A percentile compares a stretch with the other conserved stretches of the same genome.
phyloP scores from a whole-genome alignment of 441 rosid species.

The Erodium moschatum region DNA sequence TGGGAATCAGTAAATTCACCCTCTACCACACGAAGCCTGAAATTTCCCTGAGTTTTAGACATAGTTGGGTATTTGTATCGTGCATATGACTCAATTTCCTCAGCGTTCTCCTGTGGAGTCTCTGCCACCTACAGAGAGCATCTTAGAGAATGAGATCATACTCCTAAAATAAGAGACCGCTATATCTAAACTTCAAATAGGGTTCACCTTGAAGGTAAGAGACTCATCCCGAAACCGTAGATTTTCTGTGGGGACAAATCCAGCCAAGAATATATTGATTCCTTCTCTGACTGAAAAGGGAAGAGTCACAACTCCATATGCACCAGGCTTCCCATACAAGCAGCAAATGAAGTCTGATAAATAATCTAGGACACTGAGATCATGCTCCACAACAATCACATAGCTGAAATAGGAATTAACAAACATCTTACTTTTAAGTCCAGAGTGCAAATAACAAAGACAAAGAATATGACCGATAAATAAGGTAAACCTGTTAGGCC shows the following conservation, averaged over 20 bases:
- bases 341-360: conserved; percentile 93
- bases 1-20: conserved; percentile 99
- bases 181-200: neutral
- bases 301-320: conserved; percentile 94
- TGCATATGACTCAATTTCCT: conserved; percentile 83
- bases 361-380: conserved; percentile 90
- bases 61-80: conserved; percentile 82
- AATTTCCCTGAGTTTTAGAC: conserved; percentile 75
- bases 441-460: conserved; percentile 7
- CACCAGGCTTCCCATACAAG: conserved; percentile 92
- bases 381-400: conserved; percentile 97
- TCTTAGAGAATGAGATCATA: conserved; percentile 10
- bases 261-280: conserved; percentile 88
- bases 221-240: conserved; percentile 87
- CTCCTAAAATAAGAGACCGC: neutral
- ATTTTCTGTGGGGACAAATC: conserved; percentile 92
- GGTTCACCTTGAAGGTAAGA: conserved; percentile 66
- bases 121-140: conserved; percentile 65
- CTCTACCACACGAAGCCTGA: conserved; percentile 65
- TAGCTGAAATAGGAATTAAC: conserved; percentile 44
- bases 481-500: conserved; percentile 63
- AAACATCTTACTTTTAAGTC: neutral
- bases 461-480: conserved; percentile 1
- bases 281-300: conserved; percentile 97
- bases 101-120: conserved; percentile 86